phyloP scores from a whole-genome alignment of 352 stramenopile genomes.

The Globisporangium paddicum region DNA sequence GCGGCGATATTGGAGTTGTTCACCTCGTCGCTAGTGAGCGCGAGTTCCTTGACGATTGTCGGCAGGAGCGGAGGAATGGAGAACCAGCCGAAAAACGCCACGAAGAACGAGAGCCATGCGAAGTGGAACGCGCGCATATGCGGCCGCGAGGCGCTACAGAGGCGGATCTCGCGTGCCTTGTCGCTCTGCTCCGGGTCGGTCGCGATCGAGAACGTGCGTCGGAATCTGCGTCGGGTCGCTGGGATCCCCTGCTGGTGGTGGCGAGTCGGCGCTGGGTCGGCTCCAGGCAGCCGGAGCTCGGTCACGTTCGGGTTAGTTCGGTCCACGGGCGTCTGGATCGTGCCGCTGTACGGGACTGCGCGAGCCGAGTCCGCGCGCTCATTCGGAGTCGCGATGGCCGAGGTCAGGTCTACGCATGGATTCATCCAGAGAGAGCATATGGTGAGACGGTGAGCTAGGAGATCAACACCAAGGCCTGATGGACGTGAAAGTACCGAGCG shows the following conservation, averaged over 20 bases:
- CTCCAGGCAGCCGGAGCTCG: not conserved
- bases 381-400: not conserved
- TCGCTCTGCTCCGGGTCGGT: constrained; percentile 25
- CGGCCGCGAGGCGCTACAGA: constrained; percentile 57
- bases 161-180: constrained; percentile 49
- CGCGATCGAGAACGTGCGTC: constrained; percentile 7
- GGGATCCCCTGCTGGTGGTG: not conserved
- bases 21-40: constrained; percentile 83
- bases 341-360: not conserved
- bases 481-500: not conserved
- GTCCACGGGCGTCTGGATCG: constrained; percentile 6
- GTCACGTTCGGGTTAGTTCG: not conserved
- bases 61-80: constrained; percentile 91
- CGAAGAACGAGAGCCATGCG: constrained; percentile 92
- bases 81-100: constrained; percentile 95
- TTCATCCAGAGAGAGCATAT: not conserved
- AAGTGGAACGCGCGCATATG: constrained; percentile 95
- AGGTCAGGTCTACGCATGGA: not conserved
- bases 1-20: constrained; percentile 89
- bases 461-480: not conserved
- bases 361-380: not conserved
- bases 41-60: constrained; percentile 86
- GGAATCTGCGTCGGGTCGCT: not conserved
- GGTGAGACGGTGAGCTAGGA: not conserved
- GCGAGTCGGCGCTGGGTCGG: not conserved